phyloP scores from a whole-genome alignment of 495 filamentous ascomycete genomes.

The Aspergillus hancockii region DNA sequence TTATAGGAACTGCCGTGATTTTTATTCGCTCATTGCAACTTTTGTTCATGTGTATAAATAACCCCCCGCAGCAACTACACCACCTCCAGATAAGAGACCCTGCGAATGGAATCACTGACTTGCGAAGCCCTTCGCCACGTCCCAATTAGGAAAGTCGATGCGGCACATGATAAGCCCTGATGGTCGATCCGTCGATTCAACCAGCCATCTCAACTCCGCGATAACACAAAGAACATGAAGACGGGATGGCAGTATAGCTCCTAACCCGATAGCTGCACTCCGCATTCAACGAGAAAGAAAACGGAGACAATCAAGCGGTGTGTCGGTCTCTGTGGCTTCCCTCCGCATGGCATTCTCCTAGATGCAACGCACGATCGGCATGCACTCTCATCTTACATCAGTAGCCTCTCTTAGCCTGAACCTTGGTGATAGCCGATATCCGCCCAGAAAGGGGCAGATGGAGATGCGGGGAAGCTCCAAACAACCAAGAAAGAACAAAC shows the following conservation, averaged over 20 bases:
- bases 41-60: too few species aligned
- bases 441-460: neutral
- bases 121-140: neutral
- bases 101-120: neutral
- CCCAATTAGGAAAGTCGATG: neutral
- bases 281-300: too few species aligned
- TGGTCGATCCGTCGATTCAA: neutral
- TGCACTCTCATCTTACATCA: neutral
- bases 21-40: too few species aligned
- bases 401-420: neutral
- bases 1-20: too few species aligned
- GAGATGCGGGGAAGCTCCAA: neutral
- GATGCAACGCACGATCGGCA: too few species aligned
- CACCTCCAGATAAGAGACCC: neutral
- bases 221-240: neutral
- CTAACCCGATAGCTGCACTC: too few species aligned
- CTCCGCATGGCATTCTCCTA: too few species aligned
- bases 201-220: neutral
- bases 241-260: neutral
- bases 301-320: too few species aligned
- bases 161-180: neutral
- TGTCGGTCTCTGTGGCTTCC: too few species aligned
- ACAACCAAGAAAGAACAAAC: neutral
- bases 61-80: neutral
- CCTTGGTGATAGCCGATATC: neutral